Base-by-base conservation (phyloP, 768 basidiomycete species). In the Auricularia cornea region DNA sequence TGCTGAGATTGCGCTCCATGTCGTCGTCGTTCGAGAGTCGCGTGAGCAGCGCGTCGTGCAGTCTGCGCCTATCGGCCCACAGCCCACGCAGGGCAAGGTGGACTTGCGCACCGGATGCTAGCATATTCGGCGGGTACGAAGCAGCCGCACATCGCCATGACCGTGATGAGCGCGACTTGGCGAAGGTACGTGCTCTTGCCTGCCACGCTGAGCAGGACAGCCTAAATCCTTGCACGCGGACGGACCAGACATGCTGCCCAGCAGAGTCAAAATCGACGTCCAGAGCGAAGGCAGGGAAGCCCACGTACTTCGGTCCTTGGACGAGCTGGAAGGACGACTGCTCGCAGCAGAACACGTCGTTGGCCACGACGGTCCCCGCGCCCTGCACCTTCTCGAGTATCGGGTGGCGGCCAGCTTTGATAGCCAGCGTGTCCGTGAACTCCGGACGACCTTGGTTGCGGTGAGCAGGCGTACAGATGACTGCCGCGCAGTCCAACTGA, bases 41-140 rank as follows among this genome's bases (percentile, higher is more conserved):
- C 0, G 87, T 89, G 29, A 98, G 80, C 3, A 98, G 79, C 0
- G 87, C 82, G 65, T 96, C 92, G 65, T 95, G 89, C 2, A 94
- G 80, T 31, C 90, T 92, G 59, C 3, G 30, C 31, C 64, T 23
- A 40, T 26, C 8, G 28, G 59, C 33, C 23, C 41, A 14, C 3
- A 44, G 28, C 23, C 57, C 18, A 56, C 20, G 31, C 51, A 52
- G 48, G 20, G 64, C 23, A 8, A 23, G 29, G 11, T 28, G 61
- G 30, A 59, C 16, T 20, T 40, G 44, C 74, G 28, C 54, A 86
- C 88, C 87, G 81, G 72, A 98, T 94, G 69, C 89, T 93, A 4
- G 92, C 94, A 71, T 95, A 98, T 71, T 92, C 89, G 0, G 93
- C 94, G 1, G 97, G 94, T 3, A 99, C 91, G 69, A 90, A 96